phyloP scores from a whole-genome alignment of 805 yeast genomes.

The Brettanomyces custersianus region DNA sequence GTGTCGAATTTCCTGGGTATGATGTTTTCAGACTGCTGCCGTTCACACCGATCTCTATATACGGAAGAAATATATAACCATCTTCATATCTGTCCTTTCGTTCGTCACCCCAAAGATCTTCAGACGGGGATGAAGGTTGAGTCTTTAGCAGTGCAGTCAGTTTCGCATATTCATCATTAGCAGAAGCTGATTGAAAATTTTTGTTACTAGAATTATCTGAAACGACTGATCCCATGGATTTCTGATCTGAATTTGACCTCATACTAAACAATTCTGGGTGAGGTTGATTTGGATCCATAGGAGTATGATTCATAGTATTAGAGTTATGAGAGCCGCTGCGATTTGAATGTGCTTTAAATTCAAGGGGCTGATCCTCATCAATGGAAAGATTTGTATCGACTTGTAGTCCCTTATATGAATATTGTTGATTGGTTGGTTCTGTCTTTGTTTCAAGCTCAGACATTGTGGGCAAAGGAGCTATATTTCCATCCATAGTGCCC shows the following conservation, averaged over 20 bases:
- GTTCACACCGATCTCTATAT: conserved; percentile 20
- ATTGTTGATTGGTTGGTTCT: too few species aligned
- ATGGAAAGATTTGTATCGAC: too few species aligned
- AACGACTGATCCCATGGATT: background rate
- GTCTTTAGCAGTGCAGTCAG: conserved; percentile 30
- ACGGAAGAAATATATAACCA: conserved; percentile 18
- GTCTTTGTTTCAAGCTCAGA: too few species aligned
- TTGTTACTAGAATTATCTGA: conserved; percentile 10
- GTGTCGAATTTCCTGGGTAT: conserved; percentile 24
- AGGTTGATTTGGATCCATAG: too few species aligned
- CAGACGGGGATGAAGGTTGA: conserved; percentile 27
- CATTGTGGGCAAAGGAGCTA: too few species aligned
- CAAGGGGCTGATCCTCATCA: too few species aligned
- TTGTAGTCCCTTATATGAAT: too few species aligned
- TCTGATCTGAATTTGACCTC: background rate
- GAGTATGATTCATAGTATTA: too few species aligned
- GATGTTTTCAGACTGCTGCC: conserved; percentile 23
- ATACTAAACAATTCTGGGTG: too few species aligned
- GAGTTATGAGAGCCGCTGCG: too few species aligned
- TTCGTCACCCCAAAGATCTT: conserved; percentile 18
- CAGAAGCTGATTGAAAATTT: conserved; percentile 25
- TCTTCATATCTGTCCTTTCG: conserved; percentile 15
- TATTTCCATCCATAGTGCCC: too few species aligned
- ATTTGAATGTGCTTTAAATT: too few species aligned
- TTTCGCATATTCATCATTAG: conserved; percentile 27